A percentile compares a stretch with the other conserved stretches of the same genome.
phyloP scores from a whole-genome alignment of 345 rosid species.

The Crucihimalaya himalaica region DNA sequence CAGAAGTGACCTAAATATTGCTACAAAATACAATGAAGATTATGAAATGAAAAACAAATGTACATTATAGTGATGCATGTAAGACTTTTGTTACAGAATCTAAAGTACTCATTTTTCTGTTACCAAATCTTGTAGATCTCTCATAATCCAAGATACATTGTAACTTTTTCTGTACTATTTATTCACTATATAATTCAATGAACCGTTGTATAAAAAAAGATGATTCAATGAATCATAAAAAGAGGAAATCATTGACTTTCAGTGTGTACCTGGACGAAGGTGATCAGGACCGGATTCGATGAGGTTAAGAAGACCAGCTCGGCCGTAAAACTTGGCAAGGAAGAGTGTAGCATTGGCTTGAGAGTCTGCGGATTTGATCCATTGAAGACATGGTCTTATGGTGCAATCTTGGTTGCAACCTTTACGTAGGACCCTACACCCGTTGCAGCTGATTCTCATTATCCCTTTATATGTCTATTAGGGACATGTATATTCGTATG shows the following conservation, averaged over 20 bases:
- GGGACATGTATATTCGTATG: not conserved
- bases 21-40: slow-evolving; percentile 35
- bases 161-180: not conserved
- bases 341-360: slow-evolving; percentile 77
- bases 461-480: not conserved
- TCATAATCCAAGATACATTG: not conserved
- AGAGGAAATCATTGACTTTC: not conserved
- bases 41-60: slow-evolving; percentile 30
- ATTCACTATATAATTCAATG: not conserved
- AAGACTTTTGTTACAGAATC: not conserved
- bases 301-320: slow-evolving; percentile 74
- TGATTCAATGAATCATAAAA: not conserved
- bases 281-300: slow-evolving; percentile 62
- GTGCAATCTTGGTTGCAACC: slow-evolving; percentile 66
- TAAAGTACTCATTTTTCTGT: not conserved
- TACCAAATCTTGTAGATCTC: not conserved
- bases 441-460: slow-evolving; percentile 71
- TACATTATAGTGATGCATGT: slow-evolving; percentile 28
- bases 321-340: slow-evolving; percentile 76
- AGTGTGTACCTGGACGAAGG: slow-evolving; percentile 50
- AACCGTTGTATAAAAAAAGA: not conserved
- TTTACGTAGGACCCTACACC: slow-evolving; percentile 69
- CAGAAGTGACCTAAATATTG: slow-evolving; percentile 50
- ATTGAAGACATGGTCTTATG: slow-evolving; percentile 69
- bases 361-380: slow-evolving; percentile 67